These are phyloP conservation scores for Rhododendron molle DNA, from an alignment of 148 eudicot genomes.

Conservation along the genomic window DNA sequence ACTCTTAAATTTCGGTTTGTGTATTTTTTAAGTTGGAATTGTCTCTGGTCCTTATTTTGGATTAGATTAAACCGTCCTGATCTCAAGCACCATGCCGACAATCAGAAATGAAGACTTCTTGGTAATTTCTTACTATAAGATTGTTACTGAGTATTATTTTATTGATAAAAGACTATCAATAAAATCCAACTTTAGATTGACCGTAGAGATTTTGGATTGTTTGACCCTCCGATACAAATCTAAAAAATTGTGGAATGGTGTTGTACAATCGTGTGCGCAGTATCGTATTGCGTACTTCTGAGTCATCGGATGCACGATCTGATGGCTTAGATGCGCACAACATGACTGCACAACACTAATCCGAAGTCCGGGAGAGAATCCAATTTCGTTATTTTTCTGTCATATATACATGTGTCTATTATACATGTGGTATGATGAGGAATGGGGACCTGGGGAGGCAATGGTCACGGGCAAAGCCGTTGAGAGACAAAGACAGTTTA, in stretches of 20 bases:
- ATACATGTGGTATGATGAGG: background rate
- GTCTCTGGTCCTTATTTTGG: background rate
- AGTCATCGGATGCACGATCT: too few relatives aligned
- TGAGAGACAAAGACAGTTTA: conserved; percentile 15
- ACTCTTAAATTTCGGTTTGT: background rate
- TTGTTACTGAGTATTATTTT: too few relatives aligned
- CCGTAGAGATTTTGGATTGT: background rate
- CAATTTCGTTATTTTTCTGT: background rate
- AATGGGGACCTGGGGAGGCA: background rate
- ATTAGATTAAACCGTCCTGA: too few relatives aligned
- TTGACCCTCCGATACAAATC: background rate
- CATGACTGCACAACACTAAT: too few relatives aligned
- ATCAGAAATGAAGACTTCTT: too few relatives aligned
- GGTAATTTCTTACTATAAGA: too few relatives aligned
- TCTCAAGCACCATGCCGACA: background rate
- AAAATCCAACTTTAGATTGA: background rate
- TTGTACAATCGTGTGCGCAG: too few relatives aligned
- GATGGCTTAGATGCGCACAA: too few relatives aligned
- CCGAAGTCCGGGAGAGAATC: background rate
- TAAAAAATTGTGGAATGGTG: background rate
- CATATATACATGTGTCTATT: background rate
- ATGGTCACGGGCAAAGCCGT: conserved; percentile 29
- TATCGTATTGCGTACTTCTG: too few relatives aligned
- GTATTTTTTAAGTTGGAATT: background rate
- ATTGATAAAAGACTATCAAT: too few relatives aligned